Conservation (phyloP, 2,329 filamentous ascomycete species). For the Lachnellula subtilissima region DNA sequence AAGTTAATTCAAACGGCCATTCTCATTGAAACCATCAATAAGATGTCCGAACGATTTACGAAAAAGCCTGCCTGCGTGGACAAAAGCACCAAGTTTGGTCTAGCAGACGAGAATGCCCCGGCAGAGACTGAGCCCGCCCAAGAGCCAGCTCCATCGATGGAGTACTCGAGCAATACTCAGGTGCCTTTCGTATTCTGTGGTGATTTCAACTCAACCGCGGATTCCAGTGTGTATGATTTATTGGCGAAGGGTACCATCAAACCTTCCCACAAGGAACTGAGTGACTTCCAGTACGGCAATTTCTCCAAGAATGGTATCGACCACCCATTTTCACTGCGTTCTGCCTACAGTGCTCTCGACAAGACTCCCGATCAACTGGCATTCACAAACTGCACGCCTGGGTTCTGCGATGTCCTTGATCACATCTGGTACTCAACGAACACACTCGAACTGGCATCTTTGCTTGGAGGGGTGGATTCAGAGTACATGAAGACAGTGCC, state of each 20-base stretch:
- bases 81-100: conserved; percentile 46
- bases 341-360: conserved; percentile 77
- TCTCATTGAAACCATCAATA: conserved; percentile 85
- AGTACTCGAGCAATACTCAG: conserved; percentile 80
- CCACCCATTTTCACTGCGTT: conserved; percentile 91
- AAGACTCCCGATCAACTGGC: conserved; percentile 78
- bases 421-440: conserved; percentile 97
- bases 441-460: conserved; percentile 58
- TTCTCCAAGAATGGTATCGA: conserved; percentile 90
- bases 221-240: conserved; percentile 88
- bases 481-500: conserved; percentile 66
- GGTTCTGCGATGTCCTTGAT: conserved; percentile 89
- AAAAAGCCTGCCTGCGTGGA: conserved; percentile 76
- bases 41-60: conserved; percentile 79
- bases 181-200: conserved; percentile 90
- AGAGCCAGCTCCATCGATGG: conserved; percentile 74
- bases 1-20: conserved; percentile 96
- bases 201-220: conserved; percentile 88
- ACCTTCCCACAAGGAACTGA: conserved; percentile 75
- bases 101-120: conserved; percentile 39
- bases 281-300: conserved; percentile 80
- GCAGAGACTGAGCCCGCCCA: conserved; percentile 49
- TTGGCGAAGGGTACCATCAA: conserved; percentile 74
- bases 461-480: conserved; percentile 66
- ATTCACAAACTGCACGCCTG: conserved; percentile 95